Conservation (phyloP, 2,329 filamentous ascomycete species). For the Fusarium proliferatum region DNA sequence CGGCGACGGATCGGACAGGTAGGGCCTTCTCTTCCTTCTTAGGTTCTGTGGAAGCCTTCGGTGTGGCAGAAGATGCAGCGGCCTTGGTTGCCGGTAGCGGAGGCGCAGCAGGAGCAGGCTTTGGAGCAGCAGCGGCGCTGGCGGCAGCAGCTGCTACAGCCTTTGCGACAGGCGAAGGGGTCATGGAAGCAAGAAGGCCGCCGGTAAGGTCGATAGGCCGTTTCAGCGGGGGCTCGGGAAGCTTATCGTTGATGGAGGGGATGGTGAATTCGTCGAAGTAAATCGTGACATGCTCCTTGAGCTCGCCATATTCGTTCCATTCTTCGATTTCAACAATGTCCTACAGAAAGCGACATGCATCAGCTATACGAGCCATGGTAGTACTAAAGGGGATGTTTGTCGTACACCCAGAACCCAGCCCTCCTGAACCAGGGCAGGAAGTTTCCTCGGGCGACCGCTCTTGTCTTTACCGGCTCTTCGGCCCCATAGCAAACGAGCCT, state of each 20-base stretch:
- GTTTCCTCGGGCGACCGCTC: constrained; percentile 73
- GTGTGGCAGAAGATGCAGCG: constrained; percentile 7
- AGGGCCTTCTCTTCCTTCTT: constrained; percentile 49
- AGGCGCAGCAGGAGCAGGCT: constrained; percentile 41
- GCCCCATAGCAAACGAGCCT: constrained; percentile 89
- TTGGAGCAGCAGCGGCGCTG: constrained; percentile 31
- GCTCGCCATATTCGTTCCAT: constrained; percentile 98
- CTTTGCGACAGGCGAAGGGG: constrained; percentile 41
- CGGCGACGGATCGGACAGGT: constrained; percentile 66
- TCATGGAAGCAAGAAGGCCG: constrained; percentile 37
- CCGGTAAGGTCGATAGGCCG: constrained; percentile 40
- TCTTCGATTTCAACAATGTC: constrained; percentile 95
- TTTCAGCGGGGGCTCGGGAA: constrained; percentile 51
- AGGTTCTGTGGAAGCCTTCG: constrained; percentile 27
- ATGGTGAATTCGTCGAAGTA: constrained; percentile 72
- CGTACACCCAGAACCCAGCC: constrained; percentile 86
- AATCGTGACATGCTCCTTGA: constrained; percentile 84
- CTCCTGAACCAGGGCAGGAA: constrained; percentile 89
- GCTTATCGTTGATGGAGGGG: constrained; percentile 64
- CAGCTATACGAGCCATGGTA: not conserved
- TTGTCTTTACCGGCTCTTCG: constrained; percentile 80
- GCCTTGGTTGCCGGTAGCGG: constrained; percentile 42
- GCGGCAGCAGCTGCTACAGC: constrained; percentile 38
- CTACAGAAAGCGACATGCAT: constrained; percentile 56
- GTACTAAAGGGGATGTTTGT: constrained; percentile 40